Percentiles rank a stretch among this genome's conserved stretches.
Conservation (phyloP, 2,329 filamentous ascomycete species). For the Erysiphe pulchra region DNA sequence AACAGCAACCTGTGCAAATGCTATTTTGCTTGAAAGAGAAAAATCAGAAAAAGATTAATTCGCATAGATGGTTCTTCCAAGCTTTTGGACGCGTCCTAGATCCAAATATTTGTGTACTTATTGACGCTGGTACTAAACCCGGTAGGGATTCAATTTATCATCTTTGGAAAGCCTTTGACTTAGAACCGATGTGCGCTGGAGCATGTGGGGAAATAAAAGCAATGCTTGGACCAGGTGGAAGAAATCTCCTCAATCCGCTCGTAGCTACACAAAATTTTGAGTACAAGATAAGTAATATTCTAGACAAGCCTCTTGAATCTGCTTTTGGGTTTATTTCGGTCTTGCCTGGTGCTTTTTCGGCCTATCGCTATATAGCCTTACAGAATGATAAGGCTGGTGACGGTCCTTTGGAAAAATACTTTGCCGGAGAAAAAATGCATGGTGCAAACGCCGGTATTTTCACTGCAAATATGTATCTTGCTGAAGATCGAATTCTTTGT, state of each 20-base stretch:
- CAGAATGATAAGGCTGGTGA: conserved; percentile 93
- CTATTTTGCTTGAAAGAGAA: conserved; percentile 97
- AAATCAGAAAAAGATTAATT: conserved; percentile 99
- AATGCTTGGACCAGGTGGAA: conserved; percentile 67
- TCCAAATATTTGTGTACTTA: conserved; percentile 86
- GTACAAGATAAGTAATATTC: conserved; percentile 99
- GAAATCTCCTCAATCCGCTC: conserved; percentile 74
- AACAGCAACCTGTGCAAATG: conserved; percentile 80
- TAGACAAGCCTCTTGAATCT: conserved; percentile 92
- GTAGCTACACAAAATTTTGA: conserved; percentile 97
- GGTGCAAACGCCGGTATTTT: conserved; percentile 75
- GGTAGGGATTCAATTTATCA: conserved; percentile 91
- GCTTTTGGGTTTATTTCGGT: conserved; percentile 96
- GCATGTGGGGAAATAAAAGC: conserved; percentile 98
- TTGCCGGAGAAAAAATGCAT: conserved; percentile 88
- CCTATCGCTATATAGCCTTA: conserved; percentile 78
- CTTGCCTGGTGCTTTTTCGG: conserved; percentile 91
- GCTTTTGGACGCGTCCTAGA: conserved; percentile 81
- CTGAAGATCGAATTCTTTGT: conserved; percentile 94
- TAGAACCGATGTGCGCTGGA: conserved; percentile 91
- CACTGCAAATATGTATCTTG: conserved; percentile 97
- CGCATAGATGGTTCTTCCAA: conserved; percentile 96
- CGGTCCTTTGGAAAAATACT: conserved; percentile 88
- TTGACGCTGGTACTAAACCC: conserved; percentile 88
- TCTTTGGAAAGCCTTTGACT: conserved; percentile 92